These are phyloP conservation scores for Nicotiana attenuata DNA, from an alignment of 257 asterid species.

Conservation along the genomic window DNA sequence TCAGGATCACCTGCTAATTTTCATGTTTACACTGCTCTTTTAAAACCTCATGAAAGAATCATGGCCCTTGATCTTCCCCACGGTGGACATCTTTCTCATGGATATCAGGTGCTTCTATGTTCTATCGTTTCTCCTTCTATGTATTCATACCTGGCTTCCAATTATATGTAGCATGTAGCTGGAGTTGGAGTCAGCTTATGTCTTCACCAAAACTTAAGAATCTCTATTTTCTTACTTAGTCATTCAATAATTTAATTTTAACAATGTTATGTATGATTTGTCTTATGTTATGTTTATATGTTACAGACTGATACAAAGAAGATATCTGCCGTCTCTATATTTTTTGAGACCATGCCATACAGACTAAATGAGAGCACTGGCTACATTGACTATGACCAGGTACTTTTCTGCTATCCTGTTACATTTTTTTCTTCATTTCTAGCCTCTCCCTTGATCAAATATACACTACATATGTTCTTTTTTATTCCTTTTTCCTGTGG, in stretches of 20 bases:
- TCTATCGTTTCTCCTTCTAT: not conserved
- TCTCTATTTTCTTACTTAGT: not conserved
- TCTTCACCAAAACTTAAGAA: not conserved
- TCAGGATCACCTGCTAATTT: constrained; percentile 95
- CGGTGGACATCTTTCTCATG: constrained; percentile 96
- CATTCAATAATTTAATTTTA: not conserved
- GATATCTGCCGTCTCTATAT: constrained; percentile 87
- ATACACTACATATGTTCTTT: no score
- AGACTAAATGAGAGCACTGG: constrained; percentile 89
- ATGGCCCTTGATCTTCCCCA: constrained; percentile 99
- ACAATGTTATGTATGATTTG: not conserved
- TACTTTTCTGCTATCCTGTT: constrained; percentile 7
- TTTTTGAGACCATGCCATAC: constrained; percentile 96
- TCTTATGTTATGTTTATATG: not conserved
- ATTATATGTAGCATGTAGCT: not conserved
- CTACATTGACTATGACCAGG: constrained; percentile 94
- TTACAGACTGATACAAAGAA: constrained; percentile 91
- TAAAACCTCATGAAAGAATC: constrained; percentile 92
- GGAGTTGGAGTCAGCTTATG: not conserved
- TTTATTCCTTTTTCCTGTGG: not conserved
- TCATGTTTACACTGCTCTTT: constrained; percentile 87
- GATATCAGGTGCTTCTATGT: constrained; percentile 69
- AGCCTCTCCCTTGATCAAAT: not conserved
- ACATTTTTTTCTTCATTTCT: not conserved
- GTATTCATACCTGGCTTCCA: not conserved